Evolutionary conservation across 495 filamentous ascomycete genomes (phyloP), one percentile per base, ranked within the genome.

Genomic region (Podospora pseudopauciseta): DNA sequence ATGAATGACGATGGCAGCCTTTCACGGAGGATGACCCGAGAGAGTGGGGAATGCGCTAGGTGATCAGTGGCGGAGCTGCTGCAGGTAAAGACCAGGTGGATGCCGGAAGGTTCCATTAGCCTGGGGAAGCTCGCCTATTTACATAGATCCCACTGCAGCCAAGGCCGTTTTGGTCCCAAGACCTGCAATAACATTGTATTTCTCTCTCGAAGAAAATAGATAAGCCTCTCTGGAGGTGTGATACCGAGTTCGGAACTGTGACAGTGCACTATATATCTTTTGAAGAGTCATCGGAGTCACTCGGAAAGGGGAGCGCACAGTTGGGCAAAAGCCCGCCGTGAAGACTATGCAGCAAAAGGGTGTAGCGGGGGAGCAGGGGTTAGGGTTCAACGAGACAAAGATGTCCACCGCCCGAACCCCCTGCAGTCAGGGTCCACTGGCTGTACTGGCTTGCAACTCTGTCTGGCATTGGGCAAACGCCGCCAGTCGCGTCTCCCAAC

Each of bases 401-500:
- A 61, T 59, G 56, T 20, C 19, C 19, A 18, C 16, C 9, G 1
- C 23, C 26, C 9, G 27, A 23, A 63, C 28, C n/a, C n/a, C 30
- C 27, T 63, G 61, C 32, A 28, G 9, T n/a, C 32, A 63, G 61
- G 61, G 28, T 49, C 61, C 61, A 63, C 61, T 20, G 30, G 27
- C 61, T 63, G 60, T 13, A n/a, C 15, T 39, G 61, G 61, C 30
- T 49, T 4, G 27, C 61, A 44, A n/a, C 65, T 60, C 60, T 69
- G 63, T 54, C 39, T 55, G 44, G 28, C 32, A 60, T n/a, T 65
- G 64, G 49, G 44, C 64, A 65, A 53, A 49, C 26, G 44, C 39
- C 19, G 44, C 39, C 19, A 61, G 67, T 66, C 68, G 68, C 68
- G 68, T 70, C 68, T 65, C 56, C 54, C 39, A 60, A 55, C 23